Conservation (phyloP, 306 rosid species). For the Glycine latifolia region DNA sequence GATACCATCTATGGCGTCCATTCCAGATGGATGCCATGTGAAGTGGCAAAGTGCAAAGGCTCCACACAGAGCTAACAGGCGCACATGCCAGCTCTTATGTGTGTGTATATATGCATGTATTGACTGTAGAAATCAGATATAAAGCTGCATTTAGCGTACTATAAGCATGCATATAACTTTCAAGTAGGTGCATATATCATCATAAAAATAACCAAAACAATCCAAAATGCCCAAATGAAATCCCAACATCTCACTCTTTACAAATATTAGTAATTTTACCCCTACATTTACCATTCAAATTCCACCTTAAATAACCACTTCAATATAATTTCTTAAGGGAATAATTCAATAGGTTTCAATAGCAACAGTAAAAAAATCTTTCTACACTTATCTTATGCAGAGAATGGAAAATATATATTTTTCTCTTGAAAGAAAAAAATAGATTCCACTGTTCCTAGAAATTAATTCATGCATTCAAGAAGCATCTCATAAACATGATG, state of each 20-base stretch:
- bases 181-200: no score
- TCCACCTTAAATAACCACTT: no score
- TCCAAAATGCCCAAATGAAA: no score
- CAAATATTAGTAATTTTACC: no score
- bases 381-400: constrained; percentile 6
- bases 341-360: neutral
- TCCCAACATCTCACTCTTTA: no score
- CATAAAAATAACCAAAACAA: no score
- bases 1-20: constrained; percentile 27
- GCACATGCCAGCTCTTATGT: constrained; percentile 14
- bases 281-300: no score
- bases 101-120: neutral
- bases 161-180: no score
- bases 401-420: constrained; percentile 2
- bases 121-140: constrained; percentile 2
- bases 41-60: constrained; percentile 41
- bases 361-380: neutral
- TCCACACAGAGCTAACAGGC: constrained; percentile 20
- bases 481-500: constrained; percentile 17
- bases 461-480: constrained; percentile 37
- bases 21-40: constrained; percentile 32
- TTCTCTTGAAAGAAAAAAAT: neutral
- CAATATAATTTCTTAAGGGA: neutral
- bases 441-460: constrained; percentile 11
- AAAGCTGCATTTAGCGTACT: neutral